These are phyloP conservation scores for Myxozyma udenii DNA, from an alignment of 805 yeast species.

Conservation along the genomic window DNA sequence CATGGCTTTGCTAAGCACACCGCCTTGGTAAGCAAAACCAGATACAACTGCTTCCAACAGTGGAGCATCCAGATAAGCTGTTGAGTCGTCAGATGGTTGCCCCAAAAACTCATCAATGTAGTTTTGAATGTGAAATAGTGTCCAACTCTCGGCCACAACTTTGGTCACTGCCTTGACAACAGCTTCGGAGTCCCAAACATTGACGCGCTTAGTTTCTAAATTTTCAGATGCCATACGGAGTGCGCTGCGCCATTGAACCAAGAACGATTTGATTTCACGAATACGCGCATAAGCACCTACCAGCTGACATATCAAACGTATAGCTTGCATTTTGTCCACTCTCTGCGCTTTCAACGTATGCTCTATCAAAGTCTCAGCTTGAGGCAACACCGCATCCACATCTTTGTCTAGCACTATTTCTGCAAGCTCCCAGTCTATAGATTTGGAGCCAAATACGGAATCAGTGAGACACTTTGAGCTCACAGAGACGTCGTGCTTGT, in stretches of 20 bases:
- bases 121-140: neutral
- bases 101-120: neutral
- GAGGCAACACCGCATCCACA: slow-evolving; percentile 19
- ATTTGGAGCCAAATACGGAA: neutral
- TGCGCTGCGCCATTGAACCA: slow-evolving; percentile 14
- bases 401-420: slow-evolving; percentile 16
- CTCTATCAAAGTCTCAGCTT: slow-evolving; percentile 3
- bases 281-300: slow-evolving; percentile 10
- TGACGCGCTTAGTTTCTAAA: neutral
- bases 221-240: neutral
- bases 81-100: neutral
- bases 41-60: neutral
- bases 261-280: slow-evolving; percentile 8
- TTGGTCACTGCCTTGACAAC: slow-evolving; percentile 4
- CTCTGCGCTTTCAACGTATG: neutral
- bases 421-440: slow-evolving; percentile 18
- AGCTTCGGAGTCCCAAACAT: slow-evolving; percentile 5
- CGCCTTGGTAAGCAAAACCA: neutral
- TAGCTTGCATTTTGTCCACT: neutral
- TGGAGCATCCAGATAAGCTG: neutral
- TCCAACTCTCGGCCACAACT: slow-evolving; percentile 7
- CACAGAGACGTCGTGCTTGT: slow-evolving; percentile 4
- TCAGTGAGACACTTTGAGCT: slow-evolving; percentile 12
- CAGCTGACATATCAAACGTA: slow-evolving; percentile 7
- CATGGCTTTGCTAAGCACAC: neutral